Conservation (phyloP, 2,329 filamentous ascomycete genomes). For the Chrysosporium queenslandicum region DNA sequence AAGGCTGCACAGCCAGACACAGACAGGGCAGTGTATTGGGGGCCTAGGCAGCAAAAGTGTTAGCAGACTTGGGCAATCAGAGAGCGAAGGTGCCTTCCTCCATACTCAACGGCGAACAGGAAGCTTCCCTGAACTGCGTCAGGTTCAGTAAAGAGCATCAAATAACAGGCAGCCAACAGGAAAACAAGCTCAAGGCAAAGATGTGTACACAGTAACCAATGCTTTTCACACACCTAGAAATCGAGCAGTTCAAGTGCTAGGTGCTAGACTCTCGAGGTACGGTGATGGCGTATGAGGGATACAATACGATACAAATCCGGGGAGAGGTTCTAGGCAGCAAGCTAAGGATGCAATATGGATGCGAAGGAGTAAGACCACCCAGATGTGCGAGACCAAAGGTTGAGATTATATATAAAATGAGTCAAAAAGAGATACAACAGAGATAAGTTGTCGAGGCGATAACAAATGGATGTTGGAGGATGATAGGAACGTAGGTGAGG, state of each 20-base stretch:
- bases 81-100: neutral
- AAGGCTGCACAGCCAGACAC: too few species aligned
- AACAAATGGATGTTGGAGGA: neutral
- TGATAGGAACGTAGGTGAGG: slow-evolving; percentile 5
- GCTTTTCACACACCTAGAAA: slow-evolving; percentile 1
- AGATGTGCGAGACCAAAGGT: neutral
- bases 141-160: neutral
- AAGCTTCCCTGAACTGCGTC: neutral
- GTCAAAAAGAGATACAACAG: neutral
- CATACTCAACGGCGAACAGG: neutral
- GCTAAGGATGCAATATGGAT: neutral
- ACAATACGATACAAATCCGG: slow-evolving; percentile 7
- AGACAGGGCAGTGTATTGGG: too few species aligned
- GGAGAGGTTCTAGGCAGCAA: neutral
- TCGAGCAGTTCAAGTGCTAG: neutral
- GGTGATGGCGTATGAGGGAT: slow-evolving; percentile 3
- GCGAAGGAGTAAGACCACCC: neutral
- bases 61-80: neutral
- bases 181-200: neutral
- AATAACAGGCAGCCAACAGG: neutral
- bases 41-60: neutral
- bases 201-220: neutral
- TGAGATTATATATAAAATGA: neutral
- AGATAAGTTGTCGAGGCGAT: neutral
- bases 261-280: neutral